phyloP scores from a whole-genome alignment of 768 basidiomycete species.

The Dictyophora rubrovolvata region DNA sequence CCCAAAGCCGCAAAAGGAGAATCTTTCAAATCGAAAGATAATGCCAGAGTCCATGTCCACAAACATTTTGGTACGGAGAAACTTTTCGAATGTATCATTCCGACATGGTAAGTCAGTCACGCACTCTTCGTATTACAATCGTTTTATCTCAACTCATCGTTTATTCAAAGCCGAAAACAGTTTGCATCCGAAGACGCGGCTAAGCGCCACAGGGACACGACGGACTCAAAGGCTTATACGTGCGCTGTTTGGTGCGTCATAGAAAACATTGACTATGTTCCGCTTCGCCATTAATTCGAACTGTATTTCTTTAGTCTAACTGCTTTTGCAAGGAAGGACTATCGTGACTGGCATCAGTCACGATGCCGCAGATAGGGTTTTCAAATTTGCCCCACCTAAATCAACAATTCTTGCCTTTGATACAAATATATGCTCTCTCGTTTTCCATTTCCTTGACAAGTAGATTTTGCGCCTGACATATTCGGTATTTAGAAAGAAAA shows the following conservation, averaged over 20 bases:
- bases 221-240: neutral
- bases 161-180: neutral
- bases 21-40: conserved; percentile 1
- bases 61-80: conserved; percentile 6
- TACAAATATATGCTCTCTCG: too few species aligned
- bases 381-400: too few species aligned
- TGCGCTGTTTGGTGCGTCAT: neutral
- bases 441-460: too few species aligned
- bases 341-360: conserved; percentile 1
- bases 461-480: too few species aligned
- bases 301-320: neutral
- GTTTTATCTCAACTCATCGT: neutral
- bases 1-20: neutral
- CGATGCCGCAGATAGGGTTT: neutral
- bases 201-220: conserved; percentile 4
- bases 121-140: neutral
- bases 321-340: conserved; percentile 2
- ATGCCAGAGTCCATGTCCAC: conserved; percentile 4
- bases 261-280: neutral
- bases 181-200: conserved; percentile 8
- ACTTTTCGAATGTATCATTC: conserved; percentile 2
- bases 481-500: too few species aligned
- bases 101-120: conserved; percentile 1
- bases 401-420: too few species aligned
- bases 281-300: neutral